Base-by-base conservation (phyloP, 1,284 basidiomycete genomes). In the Wolfiporia cocos region DNA sequence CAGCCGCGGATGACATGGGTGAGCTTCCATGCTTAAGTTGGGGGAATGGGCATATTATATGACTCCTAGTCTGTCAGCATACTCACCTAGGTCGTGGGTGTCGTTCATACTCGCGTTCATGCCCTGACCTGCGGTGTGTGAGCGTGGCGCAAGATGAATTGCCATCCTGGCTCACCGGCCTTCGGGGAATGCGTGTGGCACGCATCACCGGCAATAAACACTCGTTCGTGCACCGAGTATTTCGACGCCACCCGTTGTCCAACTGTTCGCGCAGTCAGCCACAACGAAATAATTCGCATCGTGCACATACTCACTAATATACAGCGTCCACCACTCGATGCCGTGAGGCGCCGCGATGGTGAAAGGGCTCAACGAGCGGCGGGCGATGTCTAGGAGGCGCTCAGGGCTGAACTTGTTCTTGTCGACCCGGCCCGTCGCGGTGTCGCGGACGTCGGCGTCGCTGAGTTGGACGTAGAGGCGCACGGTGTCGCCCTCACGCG, bases 1-100 rank as follows among this genome's bases (percentile, higher is more conserved):
- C 78, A 80, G 6, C 84, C 86, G 38, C 77, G 76, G 17, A 90
- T 62, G 17, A 89, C 86, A 39, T 86, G 76, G 0, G 69, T 70
- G 34, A 92, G 54, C 56, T 92, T 92, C 88, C 87, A 91, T 3
- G 73, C 81, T 79, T n/a, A n/a, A n/a, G n/a, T n/a, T n/a, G n/a
- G n/a, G n/a, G n/a, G n/a, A n/a, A n/a, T n/a, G n/a, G n/a, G n/a
- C n/a, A n/a, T n/a, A n/a, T n/a, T n/a, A n/a, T n/a, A n/a, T n/a
- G n/a, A n/a, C n/a, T n/a, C n/a, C n/a, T n/a, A n/a, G n/a, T n/a
- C n/a, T n/a, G n/a, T n/a, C n/a, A n/a, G n/a, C n/a, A n/a, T 15
- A 53, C 61, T 12, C 32, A 78, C 81, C 71, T 12, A 90, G 70
- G 54, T 90, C 90, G 51, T 87, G 86, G 9, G 81, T 77, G 55